These are phyloP conservation scores for Veloporphyrellus conicus DNA, from an alignment of 1,284 basidiomycete genomes.

Conservation along the genomic window DNA sequence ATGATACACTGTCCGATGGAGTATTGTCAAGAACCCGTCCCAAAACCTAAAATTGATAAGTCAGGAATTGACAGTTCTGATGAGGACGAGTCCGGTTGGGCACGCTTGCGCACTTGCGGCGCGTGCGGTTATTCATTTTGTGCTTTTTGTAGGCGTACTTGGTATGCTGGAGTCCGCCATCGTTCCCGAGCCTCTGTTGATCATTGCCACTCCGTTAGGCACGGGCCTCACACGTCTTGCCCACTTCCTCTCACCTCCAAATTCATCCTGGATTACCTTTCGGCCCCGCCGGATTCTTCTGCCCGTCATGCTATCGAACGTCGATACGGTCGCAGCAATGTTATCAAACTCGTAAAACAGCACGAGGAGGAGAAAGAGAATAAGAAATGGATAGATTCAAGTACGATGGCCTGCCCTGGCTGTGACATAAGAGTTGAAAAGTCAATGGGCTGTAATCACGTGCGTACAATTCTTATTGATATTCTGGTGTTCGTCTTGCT, in stretches of 20 bases:
- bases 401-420: constrained; percentile 66
- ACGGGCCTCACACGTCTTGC: constrained; percentile 67
- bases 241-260: constrained; percentile 57
- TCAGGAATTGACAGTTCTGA: constrained; percentile 21
- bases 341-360: constrained; percentile 52
- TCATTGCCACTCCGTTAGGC: constrained; percentile 42
- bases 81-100: constrained; percentile 58
- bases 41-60: constrained; percentile 47
- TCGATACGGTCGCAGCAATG: constrained; percentile 56
- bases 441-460: constrained; percentile 71
- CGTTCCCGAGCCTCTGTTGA: neutral
- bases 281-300: constrained; percentile 45
- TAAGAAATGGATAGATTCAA: constrained; percentile 56
- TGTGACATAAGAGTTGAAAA: constrained; percentile 72
- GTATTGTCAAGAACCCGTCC: constrained; percentile 67
- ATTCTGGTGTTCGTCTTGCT: neutral
- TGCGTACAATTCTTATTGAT: constrained; percentile 37
- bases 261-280: constrained; percentile 61
- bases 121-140: constrained; percentile 69
- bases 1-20: constrained; percentile 71
- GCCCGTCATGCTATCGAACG: constrained; percentile 51
- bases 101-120: constrained; percentile 62
- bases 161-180: constrained; percentile 41
- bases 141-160: constrained; percentile 68
- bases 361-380: constrained; percentile 68